phyloP scores from a whole-genome alignment of 257 asterid species.

The Lycium ferocissimum region DNA sequence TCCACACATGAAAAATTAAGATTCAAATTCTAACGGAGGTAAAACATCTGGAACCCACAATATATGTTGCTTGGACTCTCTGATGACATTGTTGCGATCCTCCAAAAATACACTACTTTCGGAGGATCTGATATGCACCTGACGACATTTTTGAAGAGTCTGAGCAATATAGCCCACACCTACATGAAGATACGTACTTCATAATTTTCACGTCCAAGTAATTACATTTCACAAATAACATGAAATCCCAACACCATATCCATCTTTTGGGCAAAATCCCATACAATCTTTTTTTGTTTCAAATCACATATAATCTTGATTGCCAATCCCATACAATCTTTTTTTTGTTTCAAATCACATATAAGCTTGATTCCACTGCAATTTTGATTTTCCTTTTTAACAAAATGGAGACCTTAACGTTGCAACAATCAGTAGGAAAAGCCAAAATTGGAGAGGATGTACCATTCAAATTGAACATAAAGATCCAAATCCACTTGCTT shows the following conservation, averaged over 20 bases:
- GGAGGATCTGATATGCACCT: neutral
- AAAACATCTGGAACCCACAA: neutral
- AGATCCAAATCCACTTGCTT: conserved; percentile 26
- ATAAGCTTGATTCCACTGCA: neutral
- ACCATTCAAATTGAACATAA: conserved; percentile 16
- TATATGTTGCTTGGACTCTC: no score
- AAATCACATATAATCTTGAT: conserved; percentile 6
- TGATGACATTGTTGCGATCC: neutral
- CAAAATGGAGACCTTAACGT: neutral
- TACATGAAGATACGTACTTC: neutral
- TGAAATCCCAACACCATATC: neutral
- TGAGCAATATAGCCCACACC: neutral
- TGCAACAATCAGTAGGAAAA: neutral
- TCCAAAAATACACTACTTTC: neutral
- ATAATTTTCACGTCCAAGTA: neutral
- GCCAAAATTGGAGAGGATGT: neutral
- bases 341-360: neutral
- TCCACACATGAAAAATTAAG: neutral
- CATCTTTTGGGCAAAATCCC: neutral
- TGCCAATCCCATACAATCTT: conserved; percentile 13
- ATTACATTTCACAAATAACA: neutral
- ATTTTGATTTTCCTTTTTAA: neutral
- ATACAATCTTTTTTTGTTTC: neutral
- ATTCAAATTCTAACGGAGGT: neutral
- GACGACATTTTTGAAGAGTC: neutral